Percentiles rank a stretch among this genome's conserved stretches.
Conservation (phyloP, 1,139 yeast genomes). For the Suhomyces taliae region DNA sequence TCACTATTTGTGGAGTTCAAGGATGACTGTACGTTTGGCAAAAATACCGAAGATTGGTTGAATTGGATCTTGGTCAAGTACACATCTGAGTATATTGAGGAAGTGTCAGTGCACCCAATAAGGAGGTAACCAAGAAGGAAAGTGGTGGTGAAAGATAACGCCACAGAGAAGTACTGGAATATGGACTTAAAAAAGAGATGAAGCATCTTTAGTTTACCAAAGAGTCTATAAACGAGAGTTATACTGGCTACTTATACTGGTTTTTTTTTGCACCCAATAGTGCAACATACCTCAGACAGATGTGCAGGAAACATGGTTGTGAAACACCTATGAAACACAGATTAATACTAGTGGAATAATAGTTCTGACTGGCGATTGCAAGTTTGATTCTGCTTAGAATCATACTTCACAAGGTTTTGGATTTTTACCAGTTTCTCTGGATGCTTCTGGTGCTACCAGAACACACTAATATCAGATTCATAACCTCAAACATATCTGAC, state of each 20-base stretch:
- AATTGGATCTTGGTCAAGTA: slow-evolving; percentile 48
- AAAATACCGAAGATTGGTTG: slow-evolving; percentile 42
- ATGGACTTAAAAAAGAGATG: neutral
- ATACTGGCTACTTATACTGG: no score
- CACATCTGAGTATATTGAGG: slow-evolving; percentile 43
- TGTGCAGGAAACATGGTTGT: no score
- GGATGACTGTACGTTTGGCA: slow-evolving; percentile 32
- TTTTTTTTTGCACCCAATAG: slow-evolving; percentile 6
- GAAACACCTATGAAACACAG: no score
- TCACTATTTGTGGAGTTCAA: slow-evolving; percentile 23
- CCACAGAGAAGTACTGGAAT: slow-evolving; percentile 7
- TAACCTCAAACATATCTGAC: no score
- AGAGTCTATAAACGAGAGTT: no score
- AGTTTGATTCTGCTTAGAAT: no score
- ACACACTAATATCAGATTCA: no score
- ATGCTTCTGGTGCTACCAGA: no score
- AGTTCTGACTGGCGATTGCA: no score
- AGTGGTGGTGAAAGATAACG: slow-evolving; percentile 35
- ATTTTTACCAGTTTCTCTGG: no score
- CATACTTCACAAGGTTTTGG: no score
- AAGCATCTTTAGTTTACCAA: neutral
- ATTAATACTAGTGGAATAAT: no score
- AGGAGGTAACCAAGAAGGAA: slow-evolving; percentile 51
- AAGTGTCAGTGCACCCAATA: slow-evolving; percentile 48
- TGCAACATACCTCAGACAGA: neutral